Conservation (phyloP, 148 eudicot species). For the Selenicereus undatus region DNA sequence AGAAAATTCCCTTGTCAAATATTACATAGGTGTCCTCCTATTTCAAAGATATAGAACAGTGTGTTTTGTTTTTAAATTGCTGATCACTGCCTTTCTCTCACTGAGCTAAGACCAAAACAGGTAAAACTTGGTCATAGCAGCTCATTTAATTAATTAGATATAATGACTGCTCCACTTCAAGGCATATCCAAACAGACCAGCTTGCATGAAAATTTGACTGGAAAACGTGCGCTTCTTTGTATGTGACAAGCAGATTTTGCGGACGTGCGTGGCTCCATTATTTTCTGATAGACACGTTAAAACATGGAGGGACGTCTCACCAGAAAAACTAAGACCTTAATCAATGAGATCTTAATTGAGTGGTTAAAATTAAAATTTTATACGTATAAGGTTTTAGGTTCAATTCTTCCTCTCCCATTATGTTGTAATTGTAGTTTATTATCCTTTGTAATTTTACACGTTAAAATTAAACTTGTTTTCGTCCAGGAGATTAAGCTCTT, state of each 20-base stretch:
- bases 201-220: no score
- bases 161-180: background rate
- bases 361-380: no score
- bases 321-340: no score
- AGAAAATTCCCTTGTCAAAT: background rate
- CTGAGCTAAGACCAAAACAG: background rate
- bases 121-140: background rate
- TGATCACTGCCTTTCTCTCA: background rate
- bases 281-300: background rate
- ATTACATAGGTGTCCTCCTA: background rate
- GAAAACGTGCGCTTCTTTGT: slow-evolving; percentile 17
- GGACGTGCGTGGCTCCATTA: slow-evolving; percentile 18
- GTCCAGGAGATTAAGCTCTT: no score
- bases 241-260: background rate
- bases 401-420: no score
- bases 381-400: no score
- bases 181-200: slow-evolving; percentile 8
- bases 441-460: no score
- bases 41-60: background rate
- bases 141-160: no score
- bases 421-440: no score
- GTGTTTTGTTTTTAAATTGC: no score
- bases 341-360: no score
- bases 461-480: no score
- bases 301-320: slow-evolving; percentile 21